Conservation (phyloP, 2,329 filamentous ascomycete genomes). For the Fusarium xylarioides region DNA sequence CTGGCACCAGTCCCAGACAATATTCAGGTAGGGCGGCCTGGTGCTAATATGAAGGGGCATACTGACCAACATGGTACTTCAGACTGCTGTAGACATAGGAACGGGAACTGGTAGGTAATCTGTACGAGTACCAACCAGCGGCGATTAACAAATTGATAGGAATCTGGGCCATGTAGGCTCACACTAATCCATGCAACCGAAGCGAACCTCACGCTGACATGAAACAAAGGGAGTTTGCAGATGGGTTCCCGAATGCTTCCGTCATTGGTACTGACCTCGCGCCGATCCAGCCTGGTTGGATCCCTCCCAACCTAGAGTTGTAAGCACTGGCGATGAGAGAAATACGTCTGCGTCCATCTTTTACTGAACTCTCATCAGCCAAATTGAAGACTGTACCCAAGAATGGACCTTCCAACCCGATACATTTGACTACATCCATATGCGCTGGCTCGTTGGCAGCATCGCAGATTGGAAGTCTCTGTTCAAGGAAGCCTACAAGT, state of each 20-base stretch:
- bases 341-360: accelerated
- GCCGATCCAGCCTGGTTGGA: slow-evolving; percentile 3
- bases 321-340: accelerated
- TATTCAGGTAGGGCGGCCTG: background rate
- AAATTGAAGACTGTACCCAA: slow-evolving; percentile 5
- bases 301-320: slow-evolving; percentile 1
- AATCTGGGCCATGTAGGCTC: slow-evolving; percentile 7
- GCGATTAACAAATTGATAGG: background rate
- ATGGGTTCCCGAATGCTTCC: background rate
- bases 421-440: background rate
- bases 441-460: background rate
- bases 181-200: background rate
- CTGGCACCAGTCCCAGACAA: background rate
- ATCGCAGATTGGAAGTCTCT: background rate
- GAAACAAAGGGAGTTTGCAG: background rate
- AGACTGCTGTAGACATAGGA: background rate
- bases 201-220: background rate
- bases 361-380: background rate
- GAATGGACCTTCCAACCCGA: background rate
- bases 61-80: accelerated
- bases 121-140: accelerated
- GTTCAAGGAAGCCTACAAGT: background rate
- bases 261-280: background rate
- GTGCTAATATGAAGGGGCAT: accelerated
- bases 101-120: background rate